Evolutionary conservation across 495 filamentous ascomycete species (phyloP).

Genomic region (Aspergillus sclerotioniger): DNA sequence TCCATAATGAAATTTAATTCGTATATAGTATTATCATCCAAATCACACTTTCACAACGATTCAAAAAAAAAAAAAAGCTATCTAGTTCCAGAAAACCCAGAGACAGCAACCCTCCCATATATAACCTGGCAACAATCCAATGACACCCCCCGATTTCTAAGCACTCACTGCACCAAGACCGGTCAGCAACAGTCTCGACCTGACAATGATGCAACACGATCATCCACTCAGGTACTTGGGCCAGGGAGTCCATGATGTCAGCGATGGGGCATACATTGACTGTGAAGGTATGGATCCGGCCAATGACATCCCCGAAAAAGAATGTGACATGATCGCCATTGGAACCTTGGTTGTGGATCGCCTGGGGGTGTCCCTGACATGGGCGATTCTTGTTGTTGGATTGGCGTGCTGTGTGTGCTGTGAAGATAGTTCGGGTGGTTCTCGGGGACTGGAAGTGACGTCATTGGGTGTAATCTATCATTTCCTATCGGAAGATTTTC

Average conservation of each 20-base stretch:
- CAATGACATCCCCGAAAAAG: not conserved
- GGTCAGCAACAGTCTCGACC: not conserved
- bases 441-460: too few species aligned
- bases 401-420: not conserved
- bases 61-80: not conserved
- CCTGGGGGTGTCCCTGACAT: not conserved
- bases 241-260: constrained; percentile 3
- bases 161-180: not conserved
- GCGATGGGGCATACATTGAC: not conserved
- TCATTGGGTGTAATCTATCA: too few species aligned
- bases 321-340: not conserved
- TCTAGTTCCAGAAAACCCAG: too few species aligned
- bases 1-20: not conserved
- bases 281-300: not conserved
- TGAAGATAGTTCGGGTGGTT: not conserved
- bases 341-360: not conserved
- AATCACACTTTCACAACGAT: not conserved
- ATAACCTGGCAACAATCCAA: not conserved
- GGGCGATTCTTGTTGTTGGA: not conserved
- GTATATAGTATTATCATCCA: not conserved
- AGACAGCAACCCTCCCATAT: not conserved
- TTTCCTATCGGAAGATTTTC: too few species aligned
- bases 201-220: constrained; percentile 5
- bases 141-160: not conserved
- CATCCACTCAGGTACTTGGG: not conserved